phyloP scores from a whole-genome alignment of 176 grass and related monocot species.

The Oryza glumipatula region DNA sequence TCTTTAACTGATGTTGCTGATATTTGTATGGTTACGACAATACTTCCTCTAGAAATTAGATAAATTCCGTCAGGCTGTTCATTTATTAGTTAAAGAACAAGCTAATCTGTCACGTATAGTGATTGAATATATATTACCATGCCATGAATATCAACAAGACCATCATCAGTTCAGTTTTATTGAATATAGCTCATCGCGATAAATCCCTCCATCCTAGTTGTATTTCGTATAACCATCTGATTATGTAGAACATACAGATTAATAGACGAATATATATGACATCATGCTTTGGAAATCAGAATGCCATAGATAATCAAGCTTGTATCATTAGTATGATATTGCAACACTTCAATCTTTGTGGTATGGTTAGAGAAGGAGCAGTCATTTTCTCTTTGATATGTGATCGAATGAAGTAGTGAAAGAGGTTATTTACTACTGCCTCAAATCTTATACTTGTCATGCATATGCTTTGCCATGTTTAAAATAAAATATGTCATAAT shows the following conservation, averaged over 20 bases:
- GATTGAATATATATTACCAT: background rate
- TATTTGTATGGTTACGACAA: background rate
- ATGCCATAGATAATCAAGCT: background rate
- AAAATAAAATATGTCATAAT: no score
- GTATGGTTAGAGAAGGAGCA: background rate
- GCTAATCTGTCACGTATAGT: background rate
- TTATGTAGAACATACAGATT: background rate
- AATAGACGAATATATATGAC: background rate
- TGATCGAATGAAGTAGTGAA: background rate
- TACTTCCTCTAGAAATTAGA: background rate
- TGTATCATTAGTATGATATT: background rate
- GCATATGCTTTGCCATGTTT: no score
- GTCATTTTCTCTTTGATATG: background rate
- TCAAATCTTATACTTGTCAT: background rate
- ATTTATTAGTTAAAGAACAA: background rate
- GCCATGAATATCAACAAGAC: background rate
- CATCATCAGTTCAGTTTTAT: background rate
- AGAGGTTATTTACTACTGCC: background rate
- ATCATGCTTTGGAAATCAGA: background rate
- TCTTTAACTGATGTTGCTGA: background rate
- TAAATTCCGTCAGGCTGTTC: background rate
- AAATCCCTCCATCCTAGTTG: conserved; percentile 9
- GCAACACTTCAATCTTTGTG: background rate
- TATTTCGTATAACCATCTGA: background rate
- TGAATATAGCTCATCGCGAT: background rate